Base-by-base conservation (phyloP, 371 early-diverging fungal genomes). In the Rhizoclosmatium hyalinum region DNA sequence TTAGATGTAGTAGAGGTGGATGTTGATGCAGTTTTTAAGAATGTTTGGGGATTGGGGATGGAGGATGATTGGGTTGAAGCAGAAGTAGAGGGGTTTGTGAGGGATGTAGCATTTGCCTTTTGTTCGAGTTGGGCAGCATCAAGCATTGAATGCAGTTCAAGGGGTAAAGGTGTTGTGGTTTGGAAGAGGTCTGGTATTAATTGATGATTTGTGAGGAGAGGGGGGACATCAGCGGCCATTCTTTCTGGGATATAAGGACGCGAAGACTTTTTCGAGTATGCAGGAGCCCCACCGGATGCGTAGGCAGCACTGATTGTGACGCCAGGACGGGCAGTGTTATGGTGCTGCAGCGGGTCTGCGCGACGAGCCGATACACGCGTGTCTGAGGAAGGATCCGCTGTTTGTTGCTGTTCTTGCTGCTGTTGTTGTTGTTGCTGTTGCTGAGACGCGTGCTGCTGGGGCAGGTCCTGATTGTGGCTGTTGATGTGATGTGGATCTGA, bases 391-490 rank as follows among this genome's bases (percentile, higher is more conserved):
- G 32, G 32, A 32, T 32, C 32, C 32, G 32, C 32, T 32, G 32
- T 84, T 78, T 32, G 85, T 84, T 45, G 80, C 79, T 55, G 89
- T 87, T 12, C 74, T 64, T 63, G 86, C 87, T 3, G 75, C 87
- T 66, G 82, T 84, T 47, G 86, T 85, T 44, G 66, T 65, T 14
- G 14, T 24, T 12, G 66, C 21, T 17, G 66, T n/a, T 65, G 66
- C 66, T 14, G n/a, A 12, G 24, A 12, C 32, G 17, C 19, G n/a
- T 19, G 32, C 32, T 19, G 19, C 62, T 17, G 62, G 24, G 12
- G 19, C 62, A 32, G 17, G 14, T 12, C 14, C 32, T 62, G 12
- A 14, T 17, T 62, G 12, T 62, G 17, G 1, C 17, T 17, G 12
- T 62, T 62, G 19, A 1, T 62, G 62, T 17, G 12, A 12, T 17